phyloP scores from a whole-genome alignment of 2,329 filamentous ascomycete species.

The Ceratocystis colombiana region DNA sequence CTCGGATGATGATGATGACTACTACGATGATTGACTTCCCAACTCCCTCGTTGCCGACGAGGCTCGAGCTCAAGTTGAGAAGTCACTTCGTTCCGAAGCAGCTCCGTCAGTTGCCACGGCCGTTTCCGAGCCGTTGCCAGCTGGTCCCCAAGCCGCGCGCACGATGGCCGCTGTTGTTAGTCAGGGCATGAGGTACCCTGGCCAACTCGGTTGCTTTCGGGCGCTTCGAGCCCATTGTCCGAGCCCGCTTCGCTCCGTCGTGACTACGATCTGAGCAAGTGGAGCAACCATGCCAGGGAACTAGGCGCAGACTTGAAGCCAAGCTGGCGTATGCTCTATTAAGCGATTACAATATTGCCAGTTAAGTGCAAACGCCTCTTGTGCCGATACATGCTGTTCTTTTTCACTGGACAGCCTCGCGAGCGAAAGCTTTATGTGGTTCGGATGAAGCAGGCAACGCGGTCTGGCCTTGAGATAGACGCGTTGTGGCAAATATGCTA shows the following conservation, averaged over 20 bases:
- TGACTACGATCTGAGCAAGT: slow-evolving; percentile 49
- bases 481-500: slow-evolving; percentile 20
- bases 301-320: slow-evolving; percentile 9
- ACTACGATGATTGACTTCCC: slow-evolving; percentile 89
- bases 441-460: slow-evolving; percentile 22
- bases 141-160: slow-evolving; percentile 34
- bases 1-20: slow-evolving; percentile 86
- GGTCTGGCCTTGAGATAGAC: slow-evolving; percentile 21
- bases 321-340: slow-evolving; percentile 5
- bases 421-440: slow-evolving; percentile 22
- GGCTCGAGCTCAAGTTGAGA: slow-evolving; percentile 61
- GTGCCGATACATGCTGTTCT: neutral
- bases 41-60: slow-evolving; percentile 79
- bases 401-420: slow-evolving; percentile 15
- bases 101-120: slow-evolving; percentile 37
- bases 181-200: slow-evolving; percentile 30
- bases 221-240: slow-evolving; percentile 44
- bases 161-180: slow-evolving; percentile 32
- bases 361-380: neutral
- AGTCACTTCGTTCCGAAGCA: slow-evolving; percentile 32
- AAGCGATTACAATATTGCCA: neutral
- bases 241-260: slow-evolving; percentile 59
- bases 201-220: slow-evolving; percentile 40
- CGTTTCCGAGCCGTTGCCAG: slow-evolving; percentile 36
- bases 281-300: slow-evolving; percentile 17